These are phyloP conservation scores for Pseudogymnoascus sp. DNA, from an alignment of 2,329 filamentous ascomycete species.

Conservation along the genomic window DNA sequence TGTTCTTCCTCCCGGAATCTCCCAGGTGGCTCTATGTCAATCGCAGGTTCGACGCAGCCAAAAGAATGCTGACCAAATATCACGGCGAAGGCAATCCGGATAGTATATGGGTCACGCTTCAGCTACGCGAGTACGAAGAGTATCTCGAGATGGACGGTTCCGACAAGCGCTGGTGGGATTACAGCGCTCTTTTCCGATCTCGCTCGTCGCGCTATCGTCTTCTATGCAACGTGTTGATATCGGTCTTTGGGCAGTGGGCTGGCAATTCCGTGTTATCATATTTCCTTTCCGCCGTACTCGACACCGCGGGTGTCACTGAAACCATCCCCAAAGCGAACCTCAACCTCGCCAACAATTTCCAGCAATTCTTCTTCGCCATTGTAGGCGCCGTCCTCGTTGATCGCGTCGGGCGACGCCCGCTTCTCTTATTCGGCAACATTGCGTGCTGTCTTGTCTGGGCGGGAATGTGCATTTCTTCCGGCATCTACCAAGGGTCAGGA, in stretches of 20 bases:
- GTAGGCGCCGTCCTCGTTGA: constrained; percentile 51
- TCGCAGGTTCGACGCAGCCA: constrained; percentile 32
- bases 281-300: constrained; percentile 45
- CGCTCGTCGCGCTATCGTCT: constrained; percentile 43
- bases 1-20: constrained; percentile 42
- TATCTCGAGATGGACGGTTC: constrained; percentile 42
- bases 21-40: constrained; percentile 38
- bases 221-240: constrained; percentile 42
- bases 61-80: constrained; percentile 38
- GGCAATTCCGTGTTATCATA: constrained; percentile 41
- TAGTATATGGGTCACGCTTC: constrained; percentile 44
- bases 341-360: constrained; percentile 46
- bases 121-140: constrained; percentile 42
- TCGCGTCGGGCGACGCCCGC: constrained; percentile 49
- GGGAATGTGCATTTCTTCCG: constrained; percentile 41
- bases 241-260: constrained; percentile 46
- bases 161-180: constrained; percentile 51
- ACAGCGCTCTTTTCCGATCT: constrained; percentile 44
- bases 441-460: constrained; percentile 44
- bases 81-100: constrained; percentile 45
- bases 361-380: constrained; percentile 48
- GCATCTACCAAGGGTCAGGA: constrained; percentile 31
- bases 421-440: constrained; percentile 44
- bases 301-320: constrained; percentile 42
- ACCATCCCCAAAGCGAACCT: constrained; percentile 47